Evolutionary conservation across 371 early-diverging fungal genomes (phyloP).

Genomic region (Mucor velutinosus): DNA sequence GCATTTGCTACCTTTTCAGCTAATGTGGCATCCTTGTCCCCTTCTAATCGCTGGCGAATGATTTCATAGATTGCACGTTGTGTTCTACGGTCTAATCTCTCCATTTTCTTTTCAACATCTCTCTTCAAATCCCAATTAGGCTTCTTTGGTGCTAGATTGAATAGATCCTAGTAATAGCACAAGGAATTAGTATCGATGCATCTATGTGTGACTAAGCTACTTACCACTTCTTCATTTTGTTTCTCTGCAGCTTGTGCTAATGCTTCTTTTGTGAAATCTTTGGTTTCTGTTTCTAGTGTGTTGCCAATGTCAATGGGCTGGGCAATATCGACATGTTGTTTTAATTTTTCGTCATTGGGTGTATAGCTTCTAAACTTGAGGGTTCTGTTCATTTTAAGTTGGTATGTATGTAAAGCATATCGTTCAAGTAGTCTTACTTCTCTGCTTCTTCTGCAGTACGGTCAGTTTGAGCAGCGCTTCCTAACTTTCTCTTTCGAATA

Average conservation of each 20-base stretch:
- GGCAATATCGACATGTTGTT: constrained; percentile 47
- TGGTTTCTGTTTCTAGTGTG: constrained; percentile 64
- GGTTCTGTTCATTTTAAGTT: constrained; percentile 9
- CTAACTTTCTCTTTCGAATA: constrained; percentile 58
- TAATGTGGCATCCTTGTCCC: constrained; percentile 31
- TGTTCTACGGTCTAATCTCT: constrained; percentile 73
- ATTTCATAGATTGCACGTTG: constrained; percentile 75
- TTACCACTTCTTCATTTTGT: constrained; percentile 71
- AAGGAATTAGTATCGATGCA: neutral
- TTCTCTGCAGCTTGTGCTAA: constrained; percentile 63
- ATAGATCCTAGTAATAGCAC: constrained; percentile 56
- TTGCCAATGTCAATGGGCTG: constrained; percentile 48
- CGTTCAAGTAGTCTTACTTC: constrained; percentile 16
- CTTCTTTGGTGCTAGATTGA: constrained; percentile 80
- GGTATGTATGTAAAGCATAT: neutral
- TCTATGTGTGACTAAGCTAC: constrained; percentile 1
- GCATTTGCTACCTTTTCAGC: constrained; percentile 47
- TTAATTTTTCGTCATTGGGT: constrained; percentile 55
- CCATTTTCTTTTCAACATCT: constrained; percentile 78
- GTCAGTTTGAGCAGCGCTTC: constrained; percentile 13
- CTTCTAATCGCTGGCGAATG: constrained; percentile 56
- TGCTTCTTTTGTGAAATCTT: constrained; percentile 59
- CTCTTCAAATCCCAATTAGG: constrained; percentile 91
- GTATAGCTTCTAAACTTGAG: constrained; percentile 65
- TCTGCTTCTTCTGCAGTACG: constrained; percentile 23